Evolutionary conservation across 192 early-diverging fungal species (phyloP).

Genomic region (Rhizoclosmatium sp.): DNA sequence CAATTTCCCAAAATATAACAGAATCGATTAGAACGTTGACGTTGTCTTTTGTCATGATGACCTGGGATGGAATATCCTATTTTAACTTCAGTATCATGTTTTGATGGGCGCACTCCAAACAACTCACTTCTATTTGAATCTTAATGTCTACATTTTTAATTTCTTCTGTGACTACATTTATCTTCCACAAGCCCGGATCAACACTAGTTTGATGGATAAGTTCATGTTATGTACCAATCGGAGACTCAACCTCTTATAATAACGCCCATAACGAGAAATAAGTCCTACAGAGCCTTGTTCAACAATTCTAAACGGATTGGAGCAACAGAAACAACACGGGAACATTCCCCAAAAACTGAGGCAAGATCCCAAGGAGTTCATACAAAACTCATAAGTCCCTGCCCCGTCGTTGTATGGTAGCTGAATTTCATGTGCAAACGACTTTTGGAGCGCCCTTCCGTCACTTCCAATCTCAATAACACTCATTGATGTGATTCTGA

Average conservation of each 20-base stretch:
- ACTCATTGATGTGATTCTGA: neutral
- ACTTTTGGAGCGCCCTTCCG: neutral
- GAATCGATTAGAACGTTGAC: constrained; percentile 84
- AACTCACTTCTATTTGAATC: constrained; percentile 58
- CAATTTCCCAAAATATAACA: constrained; percentile 83
- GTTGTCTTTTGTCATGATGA: constrained; percentile 92
- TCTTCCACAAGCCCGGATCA: constrained; percentile 57
- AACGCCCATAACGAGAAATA: constrained; percentile 56
- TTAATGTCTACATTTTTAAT: constrained; percentile 61
- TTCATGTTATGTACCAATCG: too few relatives aligned
- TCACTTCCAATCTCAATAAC: neutral
- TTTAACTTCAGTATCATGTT: neutral
- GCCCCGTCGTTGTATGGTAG: neutral
- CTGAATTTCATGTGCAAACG: constrained; percentile 4
- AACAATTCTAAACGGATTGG: constrained; percentile 56
- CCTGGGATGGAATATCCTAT: constrained; percentile 67
- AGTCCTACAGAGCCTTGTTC: constrained; percentile 54
- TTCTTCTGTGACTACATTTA: constrained; percentile 54
- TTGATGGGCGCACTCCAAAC: too few relatives aligned
- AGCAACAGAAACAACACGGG: constrained; percentile 55
- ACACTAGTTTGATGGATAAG: constrained; percentile 23
- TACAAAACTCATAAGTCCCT: constrained; percentile 41
- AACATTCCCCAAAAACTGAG: constrained; percentile 55
- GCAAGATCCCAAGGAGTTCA: constrained; percentile 47
- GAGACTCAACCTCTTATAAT: constrained; percentile 47